phyloP scores from a whole-genome alignment of 108 stramenopile genomes.

The Cyclostephanos invisitatus region DNA sequence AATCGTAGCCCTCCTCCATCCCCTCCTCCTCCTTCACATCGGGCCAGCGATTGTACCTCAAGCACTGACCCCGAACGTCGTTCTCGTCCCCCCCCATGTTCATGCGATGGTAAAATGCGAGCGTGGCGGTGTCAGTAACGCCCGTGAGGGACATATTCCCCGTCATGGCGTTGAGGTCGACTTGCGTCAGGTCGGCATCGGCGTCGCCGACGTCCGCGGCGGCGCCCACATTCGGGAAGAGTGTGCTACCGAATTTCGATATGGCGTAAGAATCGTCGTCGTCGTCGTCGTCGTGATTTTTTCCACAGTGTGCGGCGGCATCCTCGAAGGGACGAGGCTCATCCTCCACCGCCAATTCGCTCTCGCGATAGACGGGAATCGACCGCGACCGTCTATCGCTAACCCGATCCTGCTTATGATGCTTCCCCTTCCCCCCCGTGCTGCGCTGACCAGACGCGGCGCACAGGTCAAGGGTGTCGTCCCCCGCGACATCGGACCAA shows the following conservation, averaged over 20 bases:
- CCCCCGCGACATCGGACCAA: conserved; percentile 32
- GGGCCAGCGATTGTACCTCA: conserved; percentile 80
- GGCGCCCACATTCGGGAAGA: conserved; percentile 23
- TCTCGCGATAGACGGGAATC: conserved; percentile 62
- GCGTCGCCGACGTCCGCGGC: conserved; percentile 34
- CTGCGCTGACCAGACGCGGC: conserved; percentile 71
- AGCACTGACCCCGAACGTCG: conserved; percentile 73
- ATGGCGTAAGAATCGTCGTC: conserved; percentile 2
- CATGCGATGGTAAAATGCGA: conserved; percentile 72
- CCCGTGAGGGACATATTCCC: conserved; percentile 43
- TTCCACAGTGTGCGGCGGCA: not conserved
- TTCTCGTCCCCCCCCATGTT: conserved; percentile 44
- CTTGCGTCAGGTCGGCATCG: conserved; percentile 76
- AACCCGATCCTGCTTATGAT: no score
- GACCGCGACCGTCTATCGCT: not conserved
- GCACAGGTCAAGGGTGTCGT: conserved; percentile 60
- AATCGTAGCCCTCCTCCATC: not conserved
- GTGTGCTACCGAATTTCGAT: not conserved
- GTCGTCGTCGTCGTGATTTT: no score
- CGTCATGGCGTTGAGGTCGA: conserved; percentile 77
- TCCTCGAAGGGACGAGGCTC: conserved; percentile 48
- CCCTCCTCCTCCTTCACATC: not conserved
- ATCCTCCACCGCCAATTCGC: conserved; percentile 85
- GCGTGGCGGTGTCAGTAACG: conserved; percentile 68
- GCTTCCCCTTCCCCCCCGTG: conserved; percentile 54